Evolutionary conservation across 1,284 basidiomycete genomes (phyloP).

Genomic region (Ceratobasidium sp.): DNA sequence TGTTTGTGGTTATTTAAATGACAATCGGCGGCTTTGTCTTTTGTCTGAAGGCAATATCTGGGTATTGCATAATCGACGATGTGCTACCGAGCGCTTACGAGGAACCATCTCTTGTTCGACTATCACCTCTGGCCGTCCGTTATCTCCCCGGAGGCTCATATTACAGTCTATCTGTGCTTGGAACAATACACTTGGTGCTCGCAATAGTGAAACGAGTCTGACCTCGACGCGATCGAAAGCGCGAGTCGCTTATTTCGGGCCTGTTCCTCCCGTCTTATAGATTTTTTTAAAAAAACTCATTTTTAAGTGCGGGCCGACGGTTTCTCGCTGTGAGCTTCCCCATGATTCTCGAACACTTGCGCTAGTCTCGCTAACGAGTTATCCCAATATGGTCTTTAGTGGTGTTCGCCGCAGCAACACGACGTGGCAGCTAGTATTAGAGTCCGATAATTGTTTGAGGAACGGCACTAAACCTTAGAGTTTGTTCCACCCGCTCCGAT

Average conservation of each 20-base stretch:
- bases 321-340: constrained; percentile 28
- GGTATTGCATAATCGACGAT: neutral
- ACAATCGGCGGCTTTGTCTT: too few species aligned
- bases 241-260: neutral
- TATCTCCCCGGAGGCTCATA: neutral
- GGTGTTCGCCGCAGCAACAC: neutral
- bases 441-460: neutral
- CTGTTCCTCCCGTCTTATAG: neutral
- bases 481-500: constrained; percentile 14
- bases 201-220: neutral
- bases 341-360: neutral
- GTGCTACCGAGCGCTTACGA: neutral
- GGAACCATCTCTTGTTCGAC: neutral
- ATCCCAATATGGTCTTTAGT: neutral
- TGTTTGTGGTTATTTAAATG: neutral
- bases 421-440: constrained; percentile 20
- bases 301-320: neutral
- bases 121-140: neutral
- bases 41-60: neutral
- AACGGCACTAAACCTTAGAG: neutral
- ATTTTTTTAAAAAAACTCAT: neutral
- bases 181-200: neutral
- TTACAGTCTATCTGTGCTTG: neutral
- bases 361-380: constrained; percentile 1
- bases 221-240: neutral